Evolutionary conservation across 2,329 filamentous ascomycete genomes (phyloP).

Genomic region (Colletotrichum tropicicola): DNA sequence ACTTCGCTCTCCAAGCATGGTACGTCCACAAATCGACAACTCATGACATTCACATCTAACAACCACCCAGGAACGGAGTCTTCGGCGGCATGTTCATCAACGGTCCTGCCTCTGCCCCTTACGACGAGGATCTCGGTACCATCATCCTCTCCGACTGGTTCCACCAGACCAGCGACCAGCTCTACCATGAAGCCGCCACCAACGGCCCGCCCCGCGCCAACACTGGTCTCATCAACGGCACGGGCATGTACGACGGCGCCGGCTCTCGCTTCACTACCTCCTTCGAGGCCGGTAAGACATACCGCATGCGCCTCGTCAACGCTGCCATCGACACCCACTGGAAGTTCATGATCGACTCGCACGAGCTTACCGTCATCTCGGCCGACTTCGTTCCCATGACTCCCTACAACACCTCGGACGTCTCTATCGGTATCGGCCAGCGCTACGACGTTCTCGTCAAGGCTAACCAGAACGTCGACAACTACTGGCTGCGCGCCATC

Average conservation of each 20-base stretch:
- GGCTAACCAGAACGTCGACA: constrained; percentile 44
- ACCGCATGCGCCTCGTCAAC: constrained; percentile 59
- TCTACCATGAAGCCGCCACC: constrained; percentile 39
- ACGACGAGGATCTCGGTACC: constrained; percentile 70
- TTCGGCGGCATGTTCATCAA: constrained; percentile 69
- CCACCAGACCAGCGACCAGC: constrained; percentile 50
- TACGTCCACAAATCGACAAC: constrained; percentile 38
- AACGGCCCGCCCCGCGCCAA: constrained; percentile 46
- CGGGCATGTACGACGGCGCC: constrained; percentile 44
- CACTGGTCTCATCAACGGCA: constrained; percentile 56
- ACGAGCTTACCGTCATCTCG: constrained; percentile 65
- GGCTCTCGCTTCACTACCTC: constrained; percentile 46
- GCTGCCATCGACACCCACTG: constrained; percentile 52
- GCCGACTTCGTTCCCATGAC: constrained; percentile 65
- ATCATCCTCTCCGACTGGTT: constrained; percentile 69
- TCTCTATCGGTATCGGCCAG: constrained; percentile 59
- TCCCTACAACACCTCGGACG: constrained; percentile 59
- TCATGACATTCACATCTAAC: constrained; percentile 33
- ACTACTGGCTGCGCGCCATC: constrained; percentile 60
- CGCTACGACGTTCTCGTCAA: constrained; percentile 57
- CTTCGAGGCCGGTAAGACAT: constrained; percentile 52
- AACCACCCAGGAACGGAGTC: constrained; percentile 49
- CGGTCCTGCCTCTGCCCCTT: constrained; percentile 65
- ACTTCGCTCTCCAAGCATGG: constrained; percentile 57
- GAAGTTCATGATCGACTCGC: constrained; percentile 63